Base-by-base conservation (phyloP, 192 early-diverging fungal species). In the Gryganskiella cystojenkinii region DNA sequence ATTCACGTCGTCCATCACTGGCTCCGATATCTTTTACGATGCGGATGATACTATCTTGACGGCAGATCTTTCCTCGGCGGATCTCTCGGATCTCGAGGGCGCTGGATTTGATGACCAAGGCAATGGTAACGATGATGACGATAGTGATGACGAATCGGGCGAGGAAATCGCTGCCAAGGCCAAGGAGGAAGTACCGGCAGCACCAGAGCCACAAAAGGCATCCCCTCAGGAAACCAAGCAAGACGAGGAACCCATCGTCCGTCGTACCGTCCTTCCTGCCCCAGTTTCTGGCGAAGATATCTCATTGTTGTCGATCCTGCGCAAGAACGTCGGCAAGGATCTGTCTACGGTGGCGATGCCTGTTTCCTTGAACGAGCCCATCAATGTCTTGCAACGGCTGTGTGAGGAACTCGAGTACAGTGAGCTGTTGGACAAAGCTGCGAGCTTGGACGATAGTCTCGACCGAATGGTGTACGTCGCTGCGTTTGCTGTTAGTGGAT, bases 261-360 rank as follows among this genome's bases (percentile, higher is more conserved):
- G 95, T 1, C 90, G 97, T n/a, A 87, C 80, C 3, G 57, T 60
- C 9, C 83, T 98, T 15, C 97, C 95, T 0, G 92, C 92, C 4
- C 93, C 91, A 8, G 83, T 90, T 3, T 88, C 90, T 46, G 90
- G 91, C 70, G 94, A 92, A 47, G 91, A 90, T 51, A 90, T 95
- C 33, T 95, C 92, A 56, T 80, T 96, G 10, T 70, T 97, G 64
- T 94, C 93, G 7, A 92, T 98, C 56, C 83, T 98, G 64, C 83
- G 94, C 68, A 97, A 96, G 72, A 97, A 97, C 80, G 90, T 97
- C 19, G 97, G 97, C 50, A 99, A 97, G 79, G 98, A 99, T 79
- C 80, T 99, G 55, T 92, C 93, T 6, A 98, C 91, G 20, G 92
- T 99, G 42, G 90, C 96, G 15, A 98, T 99, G 96, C 98, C 98